Evolutionary conservation across 352 stramenopile genomes (phyloP).

Genomic region (Thraustochytrium striatum): DNA sequence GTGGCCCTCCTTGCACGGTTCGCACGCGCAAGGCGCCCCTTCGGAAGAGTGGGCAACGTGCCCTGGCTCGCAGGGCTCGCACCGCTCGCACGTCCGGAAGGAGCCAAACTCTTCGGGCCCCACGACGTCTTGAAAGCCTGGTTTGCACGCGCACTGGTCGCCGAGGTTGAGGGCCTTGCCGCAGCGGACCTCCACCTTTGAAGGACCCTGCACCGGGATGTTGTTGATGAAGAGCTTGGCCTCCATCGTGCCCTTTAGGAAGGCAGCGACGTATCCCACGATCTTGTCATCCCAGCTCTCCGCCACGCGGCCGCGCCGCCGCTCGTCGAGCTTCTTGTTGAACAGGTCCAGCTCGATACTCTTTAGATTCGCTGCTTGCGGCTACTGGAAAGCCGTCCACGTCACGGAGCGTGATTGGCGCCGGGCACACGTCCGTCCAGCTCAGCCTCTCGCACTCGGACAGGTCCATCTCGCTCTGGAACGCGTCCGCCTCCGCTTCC

Average conservation of each 20-base stretch:
- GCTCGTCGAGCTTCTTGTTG: background rate
- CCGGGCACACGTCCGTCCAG: background rate
- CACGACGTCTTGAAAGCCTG: background rate
- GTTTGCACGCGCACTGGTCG: constrained; percentile 7
- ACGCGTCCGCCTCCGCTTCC: background rate
- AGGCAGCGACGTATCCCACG: background rate
- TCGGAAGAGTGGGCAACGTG: background rate
- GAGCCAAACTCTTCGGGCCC: background rate
- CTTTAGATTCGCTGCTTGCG: background rate
- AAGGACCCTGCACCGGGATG: background rate
- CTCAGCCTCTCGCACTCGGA: background rate
- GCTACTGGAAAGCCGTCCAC: constrained; percentile 8
- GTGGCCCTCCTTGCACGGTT: background rate
- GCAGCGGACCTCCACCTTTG: background rate
- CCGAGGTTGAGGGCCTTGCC: background rate
- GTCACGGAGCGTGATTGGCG: background rate
- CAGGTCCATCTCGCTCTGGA: background rate
- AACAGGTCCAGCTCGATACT: background rate
- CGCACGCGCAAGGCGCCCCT: background rate
- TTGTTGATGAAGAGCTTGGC: background rate
- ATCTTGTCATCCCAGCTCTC: background rate
- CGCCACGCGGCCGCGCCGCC: too few species aligned
- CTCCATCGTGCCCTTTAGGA: too few species aligned
- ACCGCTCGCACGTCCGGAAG: background rate
- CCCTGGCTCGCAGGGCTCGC: background rate